A percentile compares a stretch with the other conserved stretches of the same genome.
Evolutionary conservation across 2,329 filamentous ascomycete genomes (phyloP).

Genomic region (Ceratocystis cubensis): DNA sequence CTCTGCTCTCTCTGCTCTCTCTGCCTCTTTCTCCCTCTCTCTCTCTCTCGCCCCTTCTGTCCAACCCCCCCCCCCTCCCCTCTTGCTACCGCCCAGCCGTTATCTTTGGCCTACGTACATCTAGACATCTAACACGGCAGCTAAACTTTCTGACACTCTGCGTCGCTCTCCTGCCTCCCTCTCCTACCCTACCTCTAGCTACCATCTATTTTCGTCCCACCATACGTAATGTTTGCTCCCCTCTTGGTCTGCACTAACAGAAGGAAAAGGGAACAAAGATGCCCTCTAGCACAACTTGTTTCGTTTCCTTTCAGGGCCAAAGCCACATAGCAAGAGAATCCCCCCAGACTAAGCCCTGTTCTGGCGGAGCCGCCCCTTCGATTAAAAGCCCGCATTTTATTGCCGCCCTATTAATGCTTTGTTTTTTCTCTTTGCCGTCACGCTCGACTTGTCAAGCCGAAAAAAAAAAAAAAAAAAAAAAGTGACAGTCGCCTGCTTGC

Average conservation of each 20-base stretch:
- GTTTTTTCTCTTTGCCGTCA: neutral
- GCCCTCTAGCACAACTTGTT: neutral
- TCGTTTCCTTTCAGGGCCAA: neutral
- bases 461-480: too few relatives aligned
- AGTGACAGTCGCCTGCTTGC: neutral
- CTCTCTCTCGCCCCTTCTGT: too few relatives aligned
- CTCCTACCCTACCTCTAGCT: neutral
- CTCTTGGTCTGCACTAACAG: neutral
- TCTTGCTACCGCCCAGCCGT: too few relatives aligned
- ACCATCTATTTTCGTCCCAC: neutral
- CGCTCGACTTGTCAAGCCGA: too few relatives aligned
- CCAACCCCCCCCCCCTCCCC: too few relatives aligned
- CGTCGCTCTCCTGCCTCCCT: neutral
- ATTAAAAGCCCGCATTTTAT: neutral
- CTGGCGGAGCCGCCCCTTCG: neutral
- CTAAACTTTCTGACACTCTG: neutral
- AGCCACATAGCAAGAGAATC: neutral
- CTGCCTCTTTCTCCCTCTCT: too few relatives aligned
- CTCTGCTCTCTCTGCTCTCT: too few relatives aligned
- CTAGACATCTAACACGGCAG: neutral
- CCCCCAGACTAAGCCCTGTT: neutral
- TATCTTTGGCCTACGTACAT: neutral
- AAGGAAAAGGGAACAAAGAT: neutral
- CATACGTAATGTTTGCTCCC: neutral
- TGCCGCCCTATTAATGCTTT: neutral